Base-by-base conservation (phyloP, 805 yeast species). In the Lachancea meyersii region DNA sequence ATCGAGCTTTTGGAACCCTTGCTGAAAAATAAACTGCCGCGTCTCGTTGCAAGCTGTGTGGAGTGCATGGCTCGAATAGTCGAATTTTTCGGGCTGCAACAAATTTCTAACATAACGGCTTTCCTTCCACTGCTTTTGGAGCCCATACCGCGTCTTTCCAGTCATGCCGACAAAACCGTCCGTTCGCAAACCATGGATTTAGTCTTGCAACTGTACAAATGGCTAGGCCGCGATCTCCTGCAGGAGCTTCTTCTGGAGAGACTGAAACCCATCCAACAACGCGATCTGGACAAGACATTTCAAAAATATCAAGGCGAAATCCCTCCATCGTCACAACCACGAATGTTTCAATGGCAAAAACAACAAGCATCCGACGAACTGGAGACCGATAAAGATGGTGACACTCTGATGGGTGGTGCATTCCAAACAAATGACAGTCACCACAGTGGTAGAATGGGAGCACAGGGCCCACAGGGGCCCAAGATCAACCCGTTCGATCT, bases 221-320 rank as follows among this genome's bases (percentile, higher is more conserved):
- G 93, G 83, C 72, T 83, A 58, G 93, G 94, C 2, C 54, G 58
- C 21, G 57, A 65, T 11, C 61, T 77, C 0, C 65, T 86, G 31
- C 79, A 79, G 40, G 70, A 72, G 13, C 58, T 80, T 0, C 64
- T 87, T 31, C 75, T 86, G 43, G 75, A 82, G 2, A 79, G 78
- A 21, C 71, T 93, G 64, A 93, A 91, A 59, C 95, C 96, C 0
- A 86, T 88, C 17, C 97, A 91, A 61, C 91, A 86, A 63, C 84
- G 82, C 49, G 97, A 89, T 57, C 71, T 91, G 45, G 70, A 77
- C 5, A 76, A 77, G 27, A 79, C 77, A 20, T 86, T 91, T 59
- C 82, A 72, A 33, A 72, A 70, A 30, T 72, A 73, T 7, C 63
- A 64, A 39, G 48, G 46, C 20, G 38, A 41, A 4, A 46, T 46